These are phyloP conservation scores for Cercospora canescens DNA, from an alignment of 2,329 filamentous ascomycete species.

Conservation along the genomic window DNA sequence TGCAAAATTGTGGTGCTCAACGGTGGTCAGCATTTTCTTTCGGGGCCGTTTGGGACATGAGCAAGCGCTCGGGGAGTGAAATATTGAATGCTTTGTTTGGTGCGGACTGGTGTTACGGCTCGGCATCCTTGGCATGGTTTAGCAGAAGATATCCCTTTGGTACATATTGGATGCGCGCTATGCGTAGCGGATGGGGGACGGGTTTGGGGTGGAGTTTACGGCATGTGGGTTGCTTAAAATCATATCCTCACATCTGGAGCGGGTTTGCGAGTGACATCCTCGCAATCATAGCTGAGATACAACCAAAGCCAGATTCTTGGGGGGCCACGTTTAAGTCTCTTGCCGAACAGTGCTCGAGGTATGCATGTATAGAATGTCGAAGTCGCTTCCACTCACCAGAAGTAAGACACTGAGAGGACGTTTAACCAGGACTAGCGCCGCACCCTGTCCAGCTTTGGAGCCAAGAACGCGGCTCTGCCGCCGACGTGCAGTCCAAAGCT, in stretches of 20 bases:
- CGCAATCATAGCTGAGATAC: neutral
- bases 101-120: slow-evolving; percentile 1
- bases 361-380: neutral
- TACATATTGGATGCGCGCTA: slow-evolving; percentile 3
- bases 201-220: neutral
- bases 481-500: neutral
- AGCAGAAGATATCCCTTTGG: slow-evolving; percentile 11
- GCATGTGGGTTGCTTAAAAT: neutral
- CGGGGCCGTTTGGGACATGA: neutral
- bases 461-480: neutral
- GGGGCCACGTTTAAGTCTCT: neutral
- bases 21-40: slow-evolving; percentile 7
- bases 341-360: neutral
- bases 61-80: slow-evolving; percentile 4
- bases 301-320: neutral
- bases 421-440: neutral
- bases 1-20: slow-evolving; percentile 8
- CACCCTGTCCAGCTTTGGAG: neutral
- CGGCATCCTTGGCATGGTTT: neutral
- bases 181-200: neutral
- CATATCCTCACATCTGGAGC: neutral
- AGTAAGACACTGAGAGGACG: neutral
- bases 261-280: neutral
- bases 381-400: too few relatives aligned
- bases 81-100: neutral